Percentiles rank a stretch among this genome's conserved stretches.
phyloP scores from a whole-genome alignment of 2,329 filamentous ascomycete species.

The Ascochyta koolunga region DNA sequence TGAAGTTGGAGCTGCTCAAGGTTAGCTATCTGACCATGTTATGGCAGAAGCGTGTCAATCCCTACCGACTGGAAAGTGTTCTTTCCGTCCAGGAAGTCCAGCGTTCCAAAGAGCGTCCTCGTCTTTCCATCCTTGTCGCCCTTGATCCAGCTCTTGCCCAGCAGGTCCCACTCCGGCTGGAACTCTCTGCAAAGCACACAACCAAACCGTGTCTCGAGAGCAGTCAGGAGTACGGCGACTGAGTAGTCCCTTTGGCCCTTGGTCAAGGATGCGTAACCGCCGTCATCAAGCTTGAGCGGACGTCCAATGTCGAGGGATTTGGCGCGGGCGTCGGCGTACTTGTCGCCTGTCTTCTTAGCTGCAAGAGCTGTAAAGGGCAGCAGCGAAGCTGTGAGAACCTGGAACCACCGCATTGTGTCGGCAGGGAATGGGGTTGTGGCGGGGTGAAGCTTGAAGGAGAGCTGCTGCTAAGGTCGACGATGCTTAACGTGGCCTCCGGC shows the following conservation, averaged over 20 bases:
- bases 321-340: constrained; percentile 73
- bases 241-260: constrained; percentile 81
- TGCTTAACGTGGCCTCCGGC: constrained; percentile 43
- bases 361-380: constrained; percentile 66
- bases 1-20: constrained; percentile 83
- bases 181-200: constrained; percentile 89
- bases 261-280: constrained; percentile 76
- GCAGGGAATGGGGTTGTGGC: constrained; percentile 21
- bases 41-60: background rate
- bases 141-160: constrained; percentile 85
- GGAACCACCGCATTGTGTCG: constrained; percentile 69
- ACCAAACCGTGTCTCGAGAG: constrained; percentile 79
- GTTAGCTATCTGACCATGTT: constrained; percentile 19
- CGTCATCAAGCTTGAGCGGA: constrained; percentile 80
- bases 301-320: constrained; percentile 66
- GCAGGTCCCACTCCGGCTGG: constrained; percentile 89
- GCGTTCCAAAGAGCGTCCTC: constrained; percentile 76
- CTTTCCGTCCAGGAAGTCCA: constrained; percentile 88
- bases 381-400: constrained; percentile 66
- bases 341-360: constrained; percentile 68
- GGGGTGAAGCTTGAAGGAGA: constrained; percentile 18
- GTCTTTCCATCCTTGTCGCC: constrained; percentile 78
- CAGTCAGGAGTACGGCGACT: constrained; percentile 82
- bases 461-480: constrained; percentile 17
- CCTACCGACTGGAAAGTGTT: constrained; percentile 84